phyloP scores from a whole-genome alignment of 441 rosid species.

The Erodium texanum region DNA sequence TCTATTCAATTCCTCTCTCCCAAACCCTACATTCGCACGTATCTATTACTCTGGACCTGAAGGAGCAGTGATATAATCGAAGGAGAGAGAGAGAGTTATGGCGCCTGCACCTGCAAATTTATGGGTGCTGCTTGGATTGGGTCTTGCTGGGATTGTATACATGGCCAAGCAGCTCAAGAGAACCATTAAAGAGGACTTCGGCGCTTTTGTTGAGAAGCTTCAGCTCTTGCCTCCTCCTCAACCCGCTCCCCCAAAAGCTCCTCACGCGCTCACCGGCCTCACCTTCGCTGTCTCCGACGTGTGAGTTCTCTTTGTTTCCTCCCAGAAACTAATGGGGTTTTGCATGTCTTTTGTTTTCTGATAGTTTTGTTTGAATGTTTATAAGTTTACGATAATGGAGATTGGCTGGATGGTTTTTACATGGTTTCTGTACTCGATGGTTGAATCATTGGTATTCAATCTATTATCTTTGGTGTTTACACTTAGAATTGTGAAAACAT shows the following conservation, averaged over 20 bases:
- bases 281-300: constrained; percentile 77
- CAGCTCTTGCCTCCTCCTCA: constrained; percentile 95
- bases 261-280: constrained; percentile 85
- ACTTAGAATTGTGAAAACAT: background rate
- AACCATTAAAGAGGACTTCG: constrained; percentile 62
- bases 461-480: background rate
- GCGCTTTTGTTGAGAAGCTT: constrained; percentile 75
- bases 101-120: constrained; percentile 66
- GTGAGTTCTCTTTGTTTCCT: constrained; percentile 30
- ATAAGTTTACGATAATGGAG: background rate
- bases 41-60: background rate
- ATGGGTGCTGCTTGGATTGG: constrained; percentile 85
- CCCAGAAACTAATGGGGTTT: background rate
- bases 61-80: background rate
- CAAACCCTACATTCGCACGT: background rate
- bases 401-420: background rate
- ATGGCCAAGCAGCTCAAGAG: constrained; percentile 58
- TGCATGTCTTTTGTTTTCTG: background rate
- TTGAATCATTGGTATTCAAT: background rate
- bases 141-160: constrained; percentile 69
- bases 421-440: background rate
- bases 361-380: background rate
- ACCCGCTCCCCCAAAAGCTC: constrained; percentile 97
- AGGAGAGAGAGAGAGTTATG: constrained; percentile 20
- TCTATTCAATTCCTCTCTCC: background rate